Evolutionary conservation across 345 rosid genomes (phyloP), one percentile per base, ranked within the genome.

Genomic region (Populus tremula): DNA sequence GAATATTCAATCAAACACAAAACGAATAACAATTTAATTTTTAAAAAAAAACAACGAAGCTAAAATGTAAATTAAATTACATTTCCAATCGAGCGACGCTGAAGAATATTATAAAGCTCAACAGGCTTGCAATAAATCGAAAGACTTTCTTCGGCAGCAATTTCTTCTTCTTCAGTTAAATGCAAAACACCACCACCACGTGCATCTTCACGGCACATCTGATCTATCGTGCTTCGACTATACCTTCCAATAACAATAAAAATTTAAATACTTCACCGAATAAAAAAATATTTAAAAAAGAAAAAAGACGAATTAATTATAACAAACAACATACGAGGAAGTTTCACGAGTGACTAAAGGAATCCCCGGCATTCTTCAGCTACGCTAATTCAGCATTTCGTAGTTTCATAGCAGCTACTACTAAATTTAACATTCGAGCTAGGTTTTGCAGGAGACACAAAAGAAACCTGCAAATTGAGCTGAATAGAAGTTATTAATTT

Each of bases 41-140:
- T 50, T 43, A 35, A 62, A 39, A 5, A 69, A 31, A 61, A 67
- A 33, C 8, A 35, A 35, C 14, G n/a, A 21, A 17, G 13, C 33
- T 33, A 49, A 11, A 16, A 65, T 6, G 5, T 39, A 9, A 31
- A 47, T 0, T n/a, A 9, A 45, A 61, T 16, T 91, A 92, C 99
- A 84, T 90, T 92, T 84, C 88, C 82, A n/a, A 82, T 50, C 20
- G 94, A 87, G 27, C 98, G 97, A 11, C 99, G 93, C 76, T 94
- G 98, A 75, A 96, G 91, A 75, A 92, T 92, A 78, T 94, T 96
- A 87, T 94, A 94, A 79, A 96, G 91, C 74, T 96, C 99, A 12
- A 96, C 98, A 81, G 98, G 98, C 85, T 94, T 94, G 97, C 99
- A 96, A 82, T 92, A 96, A 39, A 83, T 75, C 2, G 89, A 84